These are phyloP conservation scores for Plasmodium yoelii DNA, from an alignment of 169 alveolate genomes.

Conservation along the genomic window DNA sequence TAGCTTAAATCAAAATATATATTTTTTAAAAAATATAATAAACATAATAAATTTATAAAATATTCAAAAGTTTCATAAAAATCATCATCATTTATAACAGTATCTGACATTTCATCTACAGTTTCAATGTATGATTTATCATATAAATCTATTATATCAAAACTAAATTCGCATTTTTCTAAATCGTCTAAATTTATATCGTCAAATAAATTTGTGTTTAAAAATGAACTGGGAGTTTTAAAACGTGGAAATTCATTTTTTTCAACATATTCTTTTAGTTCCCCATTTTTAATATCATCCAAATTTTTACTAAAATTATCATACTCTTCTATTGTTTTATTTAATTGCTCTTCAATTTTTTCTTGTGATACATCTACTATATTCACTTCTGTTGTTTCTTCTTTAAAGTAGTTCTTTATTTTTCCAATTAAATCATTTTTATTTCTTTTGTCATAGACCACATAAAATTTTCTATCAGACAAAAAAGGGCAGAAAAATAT, in stretches of 20 bases:
- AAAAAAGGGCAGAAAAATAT: slow-evolving; percentile 1
- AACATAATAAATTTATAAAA: slow-evolving; percentile 36
- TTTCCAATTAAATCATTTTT: slow-evolving; percentile 37
- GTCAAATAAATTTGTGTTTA: slow-evolving; percentile 43
- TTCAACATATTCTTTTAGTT: neutral
- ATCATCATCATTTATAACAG: slow-evolving; percentile 5
- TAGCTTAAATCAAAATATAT: slow-evolving; percentile 52
- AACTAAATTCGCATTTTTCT: neutral
- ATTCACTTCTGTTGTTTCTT: slow-evolving; percentile 60
- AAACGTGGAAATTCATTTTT: slow-evolving; percentile 5
- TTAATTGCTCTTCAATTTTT: neutral
- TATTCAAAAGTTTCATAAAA: slow-evolving; percentile 64
- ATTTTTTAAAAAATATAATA: slow-evolving; percentile 70
- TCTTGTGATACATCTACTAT: slow-evolving; percentile 24
- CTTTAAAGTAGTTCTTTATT: slow-evolving; percentile 39
- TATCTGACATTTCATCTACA: slow-evolving; percentile 18
- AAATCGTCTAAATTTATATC: slow-evolving; percentile 36
- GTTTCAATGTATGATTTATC: slow-evolving; percentile 9
- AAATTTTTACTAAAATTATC: neutral
- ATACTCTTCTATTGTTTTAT: slow-evolving; percentile 13
- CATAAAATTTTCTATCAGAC: slow-evolving; percentile 30
- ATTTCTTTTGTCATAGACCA: slow-evolving; percentile 48
- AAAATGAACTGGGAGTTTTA: slow-evolving; percentile 48
- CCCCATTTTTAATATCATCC: neutral
- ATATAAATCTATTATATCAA: slow-evolving; percentile 31